These are phyloP conservation scores for Gelatoporia subvermispora DNA, from an alignment of 768 basidiomycete genomes.

Conservation along the genomic window DNA sequence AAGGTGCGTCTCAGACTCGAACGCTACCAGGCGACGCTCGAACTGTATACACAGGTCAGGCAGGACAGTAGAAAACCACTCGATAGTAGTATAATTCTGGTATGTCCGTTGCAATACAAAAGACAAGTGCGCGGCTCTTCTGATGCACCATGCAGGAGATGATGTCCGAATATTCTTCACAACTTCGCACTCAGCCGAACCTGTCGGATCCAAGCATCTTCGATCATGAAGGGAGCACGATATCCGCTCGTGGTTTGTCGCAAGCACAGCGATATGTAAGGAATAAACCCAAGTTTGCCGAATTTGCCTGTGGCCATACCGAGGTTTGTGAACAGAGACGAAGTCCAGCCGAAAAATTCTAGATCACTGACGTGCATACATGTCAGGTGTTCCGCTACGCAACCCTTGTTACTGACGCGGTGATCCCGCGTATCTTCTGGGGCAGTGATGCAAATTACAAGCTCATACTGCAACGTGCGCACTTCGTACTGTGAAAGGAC, in stretches of 20 bases:
- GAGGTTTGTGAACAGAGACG: slow-evolving; percentile 46
- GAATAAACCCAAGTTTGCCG: slow-evolving; percentile 71
- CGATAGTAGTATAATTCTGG: slow-evolving; percentile 64
- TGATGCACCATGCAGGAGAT: slow-evolving; percentile 46
- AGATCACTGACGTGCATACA: not conserved
- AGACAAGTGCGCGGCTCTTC: not conserved
- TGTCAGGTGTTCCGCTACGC: slow-evolving; percentile 68
- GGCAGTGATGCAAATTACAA: slow-evolving; percentile 65
- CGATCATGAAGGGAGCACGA: slow-evolving; percentile 47
- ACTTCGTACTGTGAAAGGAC: too few species aligned
- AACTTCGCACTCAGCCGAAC: slow-evolving; percentile 49
- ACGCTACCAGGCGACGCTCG: not conserved
- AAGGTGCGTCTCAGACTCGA: slow-evolving; percentile 44
- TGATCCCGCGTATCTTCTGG: slow-evolving; percentile 79
- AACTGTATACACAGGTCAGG: slow-evolving; percentile 30
- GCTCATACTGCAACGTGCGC: slow-evolving; percentile 52
- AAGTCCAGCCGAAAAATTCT: not conserved
- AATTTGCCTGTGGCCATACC: slow-evolving; percentile 61
- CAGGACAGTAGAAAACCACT: slow-evolving; percentile 35
- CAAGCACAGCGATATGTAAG: slow-evolving; percentile 41
- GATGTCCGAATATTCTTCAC: slow-evolving; percentile 63
- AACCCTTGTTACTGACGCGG: slow-evolving; percentile 52
- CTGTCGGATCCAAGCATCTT: slow-evolving; percentile 31
- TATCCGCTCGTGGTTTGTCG: slow-evolving; percentile 40
- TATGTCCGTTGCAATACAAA: slow-evolving; percentile 19